Percentiles rank a stretch among this genome's conserved stretches.
Conservation (phyloP, 148 eudicot genomes). For the Salicornia ramosissima region DNA sequence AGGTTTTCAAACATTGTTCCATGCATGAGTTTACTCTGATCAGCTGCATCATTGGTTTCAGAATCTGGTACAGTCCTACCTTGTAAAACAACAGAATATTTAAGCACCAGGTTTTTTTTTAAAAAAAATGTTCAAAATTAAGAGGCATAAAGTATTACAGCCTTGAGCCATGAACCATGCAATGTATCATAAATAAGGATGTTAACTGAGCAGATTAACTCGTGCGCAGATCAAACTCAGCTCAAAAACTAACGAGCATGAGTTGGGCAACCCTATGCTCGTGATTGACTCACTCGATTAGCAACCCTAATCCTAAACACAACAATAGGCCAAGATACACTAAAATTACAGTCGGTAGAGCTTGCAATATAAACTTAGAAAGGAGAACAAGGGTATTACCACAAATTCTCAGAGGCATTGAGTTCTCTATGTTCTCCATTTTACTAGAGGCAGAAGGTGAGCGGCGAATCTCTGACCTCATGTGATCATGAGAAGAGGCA, state of each 20-base stretch:
- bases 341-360: background rate
- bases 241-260: too few species aligned
- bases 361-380: background rate
- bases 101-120: too few species aligned
- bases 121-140: too few species aligned
- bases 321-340: background rate
- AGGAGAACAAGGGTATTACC: constrained; percentile 25
- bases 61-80: constrained; percentile 30
- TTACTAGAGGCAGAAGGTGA: constrained; percentile 32
- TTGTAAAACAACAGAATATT: constrained; percentile 14
- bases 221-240: too few species aligned
- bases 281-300: too few species aligned
- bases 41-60: constrained; percentile 25
- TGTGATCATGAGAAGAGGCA: constrained; percentile 34
- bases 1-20: constrained; percentile 27
- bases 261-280: too few species aligned
- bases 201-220: too few species aligned
- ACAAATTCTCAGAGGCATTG: constrained; percentile 20
- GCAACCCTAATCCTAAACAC: too few species aligned
- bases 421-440: constrained; percentile 24
- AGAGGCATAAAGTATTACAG: background rate
- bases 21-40: constrained; percentile 28
- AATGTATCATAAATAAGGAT: background rate
- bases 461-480: constrained; percentile 26
- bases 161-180: background rate